These are phyloP conservation scores for Geosmithia flava DNA, from an alignment of 2,329 filamentous ascomycete genomes.

Conservation along the genomic window DNA sequence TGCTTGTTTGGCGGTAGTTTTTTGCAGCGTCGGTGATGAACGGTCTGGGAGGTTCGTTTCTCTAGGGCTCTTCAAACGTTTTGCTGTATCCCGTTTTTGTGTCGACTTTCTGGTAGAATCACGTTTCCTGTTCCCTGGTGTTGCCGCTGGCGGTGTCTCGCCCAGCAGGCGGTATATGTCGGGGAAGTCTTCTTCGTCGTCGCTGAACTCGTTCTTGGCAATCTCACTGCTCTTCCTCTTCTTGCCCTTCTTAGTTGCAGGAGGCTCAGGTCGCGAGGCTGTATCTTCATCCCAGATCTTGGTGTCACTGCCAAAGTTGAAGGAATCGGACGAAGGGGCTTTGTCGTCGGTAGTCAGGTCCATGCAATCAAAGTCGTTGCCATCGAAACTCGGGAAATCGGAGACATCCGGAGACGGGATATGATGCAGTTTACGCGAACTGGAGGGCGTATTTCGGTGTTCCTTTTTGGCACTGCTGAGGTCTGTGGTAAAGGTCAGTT, in stretches of 20 bases:
- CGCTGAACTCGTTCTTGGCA: constrained; percentile 17
- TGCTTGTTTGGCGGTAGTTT: not conserved
- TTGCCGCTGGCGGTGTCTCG: constrained; percentile 22
- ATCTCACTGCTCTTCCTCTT: constrained; percentile 42
- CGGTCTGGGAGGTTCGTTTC: not conserved
- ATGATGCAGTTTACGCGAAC: not conserved
- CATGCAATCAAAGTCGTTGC: constrained; percentile 22
- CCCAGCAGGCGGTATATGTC: constrained; percentile 39
- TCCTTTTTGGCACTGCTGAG: not conserved
- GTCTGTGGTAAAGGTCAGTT: not conserved
- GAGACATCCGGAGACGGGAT: constrained; percentile 1
- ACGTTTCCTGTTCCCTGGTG: constrained; percentile 11
- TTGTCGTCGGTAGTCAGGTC: constrained; percentile 24
- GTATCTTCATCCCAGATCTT: constrained; percentile 30
- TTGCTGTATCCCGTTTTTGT: not conserved
- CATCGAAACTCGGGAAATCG: constrained; percentile 12
- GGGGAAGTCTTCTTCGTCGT: constrained; percentile 33
- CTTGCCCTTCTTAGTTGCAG: constrained; percentile 23
- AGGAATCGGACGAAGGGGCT: constrained; percentile 18
- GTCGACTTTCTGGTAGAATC: not conserved
- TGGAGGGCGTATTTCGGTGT: not conserved
- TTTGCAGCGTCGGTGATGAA: not conserved
- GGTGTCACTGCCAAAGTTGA: constrained; percentile 21
- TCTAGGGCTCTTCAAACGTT: not conserved
- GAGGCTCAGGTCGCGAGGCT: constrained; percentile 22